Percentiles rank a stretch among this genome's conserved stretches.
phyloP scores from a whole-genome alignment of 2,329 filamentous ascomycete genomes.

The Colletotrichum higginsianum region DNA sequence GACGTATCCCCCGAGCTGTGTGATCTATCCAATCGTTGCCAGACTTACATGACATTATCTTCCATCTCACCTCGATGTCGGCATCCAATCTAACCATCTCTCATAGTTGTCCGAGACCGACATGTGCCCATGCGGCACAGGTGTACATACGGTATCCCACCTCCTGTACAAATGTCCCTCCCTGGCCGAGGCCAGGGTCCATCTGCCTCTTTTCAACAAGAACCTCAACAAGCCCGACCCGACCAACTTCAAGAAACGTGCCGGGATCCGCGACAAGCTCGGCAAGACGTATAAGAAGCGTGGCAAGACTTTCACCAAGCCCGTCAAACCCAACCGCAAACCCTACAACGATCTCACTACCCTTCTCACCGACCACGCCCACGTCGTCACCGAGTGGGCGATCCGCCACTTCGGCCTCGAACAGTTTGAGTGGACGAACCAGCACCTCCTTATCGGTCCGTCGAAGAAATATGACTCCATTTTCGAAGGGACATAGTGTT shows the following conservation, averaged over 20 bases:
- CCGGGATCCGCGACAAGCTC: too few relatives aligned
- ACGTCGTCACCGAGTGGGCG: background rate
- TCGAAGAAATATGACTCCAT: background rate
- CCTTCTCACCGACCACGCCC: background rate
- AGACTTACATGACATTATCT: too few relatives aligned
- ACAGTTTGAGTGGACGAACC: background rate
- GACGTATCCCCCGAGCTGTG: too few relatives aligned
- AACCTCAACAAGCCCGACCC: background rate
- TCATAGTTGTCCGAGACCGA: background rate
- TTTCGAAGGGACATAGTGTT: background rate
- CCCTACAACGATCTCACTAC: background rate
- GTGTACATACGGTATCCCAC: background rate
- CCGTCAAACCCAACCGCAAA: too few relatives aligned
- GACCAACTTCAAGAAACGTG: too few relatives aligned
- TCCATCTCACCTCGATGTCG: too few relatives aligned
- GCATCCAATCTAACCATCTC: too few relatives aligned
- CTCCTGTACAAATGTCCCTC: background rate
- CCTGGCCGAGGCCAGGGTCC: background rate
- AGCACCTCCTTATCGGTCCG: background rate
- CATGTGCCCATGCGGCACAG: background rate
- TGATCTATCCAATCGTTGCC: too few relatives aligned
- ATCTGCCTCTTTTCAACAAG: background rate
- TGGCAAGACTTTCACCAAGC: too few relatives aligned
- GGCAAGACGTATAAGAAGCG: background rate
- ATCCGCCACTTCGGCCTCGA: slow-evolving; percentile 8